Percentiles rank a stretch among this genome's conserved stretches.
Conservation (phyloP, 495 filamentous ascomycete species). For the Aspergillus wentii region DNA sequence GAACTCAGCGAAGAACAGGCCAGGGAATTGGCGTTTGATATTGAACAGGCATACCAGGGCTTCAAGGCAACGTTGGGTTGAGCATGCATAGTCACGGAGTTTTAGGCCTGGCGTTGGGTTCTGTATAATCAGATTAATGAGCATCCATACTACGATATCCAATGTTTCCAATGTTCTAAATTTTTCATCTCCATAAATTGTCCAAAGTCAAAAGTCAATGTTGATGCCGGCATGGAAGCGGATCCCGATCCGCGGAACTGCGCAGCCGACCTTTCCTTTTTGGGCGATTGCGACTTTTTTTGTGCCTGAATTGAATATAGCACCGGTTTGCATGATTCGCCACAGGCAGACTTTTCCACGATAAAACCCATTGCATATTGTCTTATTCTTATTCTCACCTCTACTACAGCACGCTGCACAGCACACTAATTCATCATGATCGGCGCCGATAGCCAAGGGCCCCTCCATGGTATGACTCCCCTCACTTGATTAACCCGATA, state of each 20-base stretch:
- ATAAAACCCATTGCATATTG: too few relatives aligned
- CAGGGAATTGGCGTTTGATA: constrained; percentile 81
- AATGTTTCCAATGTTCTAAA: too few relatives aligned
- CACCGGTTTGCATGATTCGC: constrained; percentile 14
- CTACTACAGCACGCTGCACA: too few relatives aligned
- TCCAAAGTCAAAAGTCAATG: too few relatives aligned
- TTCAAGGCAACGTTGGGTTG: constrained; percentile 71
- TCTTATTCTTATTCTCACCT: too few relatives aligned
- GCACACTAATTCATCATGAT: constrained; percentile 28
- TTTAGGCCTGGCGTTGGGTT: too few relatives aligned
- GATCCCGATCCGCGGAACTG: constrained; percentile 33
- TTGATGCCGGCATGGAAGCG: too few relatives aligned
- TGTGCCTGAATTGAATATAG: constrained; percentile 11
- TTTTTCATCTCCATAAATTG: too few relatives aligned
- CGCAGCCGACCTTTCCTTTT: constrained; percentile 33
- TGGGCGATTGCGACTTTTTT: constrained; percentile 37
- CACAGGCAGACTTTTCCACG: constrained; percentile 11
- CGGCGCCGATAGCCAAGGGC: constrained; percentile 32
- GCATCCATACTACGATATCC: too few relatives aligned
- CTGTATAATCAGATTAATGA: too few relatives aligned
- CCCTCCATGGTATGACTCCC: constrained; percentile 35
- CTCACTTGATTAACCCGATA: constrained; percentile 8
- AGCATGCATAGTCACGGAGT: too few relatives aligned
- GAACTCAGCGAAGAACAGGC: constrained; percentile 84
- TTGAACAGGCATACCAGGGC: constrained; percentile 84